Conservation (phyloP, 257 asterid genomes). For the Lithospermum erythrorhizon region DNA sequence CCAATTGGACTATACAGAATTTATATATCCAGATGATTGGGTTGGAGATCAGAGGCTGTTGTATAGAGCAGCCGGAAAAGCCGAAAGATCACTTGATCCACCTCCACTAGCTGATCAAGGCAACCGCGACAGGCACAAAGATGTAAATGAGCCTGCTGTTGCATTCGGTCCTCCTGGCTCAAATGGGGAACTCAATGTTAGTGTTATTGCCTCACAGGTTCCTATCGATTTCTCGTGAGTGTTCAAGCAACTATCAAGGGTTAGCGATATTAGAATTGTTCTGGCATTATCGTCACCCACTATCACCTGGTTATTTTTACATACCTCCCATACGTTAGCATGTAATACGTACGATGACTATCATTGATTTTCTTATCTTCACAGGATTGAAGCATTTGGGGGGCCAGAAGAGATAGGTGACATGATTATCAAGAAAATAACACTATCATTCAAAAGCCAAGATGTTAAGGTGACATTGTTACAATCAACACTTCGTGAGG, state of each 20-base stretch:
- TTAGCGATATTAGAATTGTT: too few species aligned
- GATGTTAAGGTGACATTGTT: slow-evolving; percentile 44
- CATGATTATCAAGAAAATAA: slow-evolving; percentile 38
- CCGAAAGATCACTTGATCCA: slow-evolving; percentile 66
- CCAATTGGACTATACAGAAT: slow-evolving; percentile 26
- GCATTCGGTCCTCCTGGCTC: slow-evolving; percentile 98
- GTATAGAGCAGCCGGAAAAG: slow-evolving; percentile 68
- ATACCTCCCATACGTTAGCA: not conserved
- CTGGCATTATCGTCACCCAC: too few species aligned
- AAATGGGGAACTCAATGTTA: slow-evolving; percentile 82
- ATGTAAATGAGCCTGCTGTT: slow-evolving; percentile 57
- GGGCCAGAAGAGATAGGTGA: slow-evolving; percentile 80
- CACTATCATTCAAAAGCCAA: slow-evolving; percentile 31
- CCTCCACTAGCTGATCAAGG: slow-evolving; percentile 34
- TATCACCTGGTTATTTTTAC: too few species aligned
- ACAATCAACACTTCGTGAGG: slow-evolving; percentile 44
- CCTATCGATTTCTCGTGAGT: slow-evolving; percentile 71
- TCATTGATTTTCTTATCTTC: not conserved
- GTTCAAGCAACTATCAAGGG: not conserved
- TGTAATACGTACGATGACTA: not conserved
- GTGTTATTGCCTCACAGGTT: slow-evolving; percentile 73
- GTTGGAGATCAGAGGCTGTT: slow-evolving; percentile 78
- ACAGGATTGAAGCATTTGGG: slow-evolving; percentile 74
- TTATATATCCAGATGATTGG: slow-evolving; percentile 76
- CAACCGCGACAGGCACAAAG: slow-evolving; percentile 27